Evolutionary conservation across 2,329 filamentous ascomycete genomes (phyloP).

Genomic region (Fusarium haematococcum): DNA sequence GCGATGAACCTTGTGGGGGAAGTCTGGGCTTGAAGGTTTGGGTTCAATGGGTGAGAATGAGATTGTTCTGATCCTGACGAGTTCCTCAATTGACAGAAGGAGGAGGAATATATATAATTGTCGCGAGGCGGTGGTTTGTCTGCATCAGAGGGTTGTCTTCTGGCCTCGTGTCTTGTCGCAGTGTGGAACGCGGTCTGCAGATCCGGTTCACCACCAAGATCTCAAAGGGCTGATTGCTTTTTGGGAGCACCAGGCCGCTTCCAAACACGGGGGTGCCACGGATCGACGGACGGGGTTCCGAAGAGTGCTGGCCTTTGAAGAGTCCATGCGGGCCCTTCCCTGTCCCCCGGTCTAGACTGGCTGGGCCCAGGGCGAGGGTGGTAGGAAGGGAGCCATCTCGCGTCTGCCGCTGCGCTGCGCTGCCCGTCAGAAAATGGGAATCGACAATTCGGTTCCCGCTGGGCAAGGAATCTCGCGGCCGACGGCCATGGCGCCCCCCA

Average conservation of each 20-base stretch:
- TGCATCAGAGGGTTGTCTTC: slow-evolving; percentile 3
- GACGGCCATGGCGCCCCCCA: neutral
- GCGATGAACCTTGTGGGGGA: slow-evolving; percentile 7
- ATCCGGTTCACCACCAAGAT: slow-evolving; percentile 37
- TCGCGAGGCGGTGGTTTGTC: neutral
- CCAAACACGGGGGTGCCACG: slow-evolving; percentile 15
- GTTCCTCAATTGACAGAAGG: neutral
- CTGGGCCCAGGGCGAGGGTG: neutral
- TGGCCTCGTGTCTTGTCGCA: slow-evolving; percentile 8
- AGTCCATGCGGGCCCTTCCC: neutral
- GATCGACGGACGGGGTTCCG: slow-evolving; percentile 40
- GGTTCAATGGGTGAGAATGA: slow-evolving; percentile 11
- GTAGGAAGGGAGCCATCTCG: neutral
- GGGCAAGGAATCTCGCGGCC: neutral
- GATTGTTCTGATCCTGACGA: slow-evolving; percentile 5
- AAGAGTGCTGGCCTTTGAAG: slow-evolving; percentile 3
- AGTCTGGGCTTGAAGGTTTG: slow-evolving; percentile 1
- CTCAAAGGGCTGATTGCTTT: slow-evolving; percentile 17
- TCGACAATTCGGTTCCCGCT: slow-evolving; percentile 23
- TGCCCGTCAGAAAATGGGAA: slow-evolving; percentile 6
- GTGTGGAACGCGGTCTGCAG: slow-evolving; percentile 36
- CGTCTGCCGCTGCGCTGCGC: neutral
- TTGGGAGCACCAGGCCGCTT: neutral
- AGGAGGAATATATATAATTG: slow-evolving; percentile 31
- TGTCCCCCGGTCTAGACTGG: slow-evolving; percentile 13